Conservation (phyloP, 257 asterid genomes). For the Solanum chiquidenum region DNA sequence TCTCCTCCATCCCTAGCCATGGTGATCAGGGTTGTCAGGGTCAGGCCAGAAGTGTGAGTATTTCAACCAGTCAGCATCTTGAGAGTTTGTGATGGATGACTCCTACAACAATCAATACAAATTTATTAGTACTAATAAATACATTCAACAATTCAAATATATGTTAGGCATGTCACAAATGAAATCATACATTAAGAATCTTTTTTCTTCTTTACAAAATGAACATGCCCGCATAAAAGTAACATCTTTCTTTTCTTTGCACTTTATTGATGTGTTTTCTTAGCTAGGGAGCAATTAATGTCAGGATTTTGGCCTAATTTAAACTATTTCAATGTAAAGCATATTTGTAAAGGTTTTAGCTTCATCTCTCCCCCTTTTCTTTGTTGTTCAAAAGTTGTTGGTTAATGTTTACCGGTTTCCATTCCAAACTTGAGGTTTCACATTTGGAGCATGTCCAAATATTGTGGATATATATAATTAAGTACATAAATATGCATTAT, state of each 20-base stretch:
- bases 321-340: not conserved
- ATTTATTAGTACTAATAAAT: not conserved
- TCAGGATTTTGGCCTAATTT: not conserved
- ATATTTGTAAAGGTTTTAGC: not conserved
- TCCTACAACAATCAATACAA: constrained; percentile 39
- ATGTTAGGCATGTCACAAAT: not conserved
- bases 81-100: constrained; percentile 53
- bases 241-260: not conserved
- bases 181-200: not conserved
- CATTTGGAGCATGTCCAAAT: not conserved
- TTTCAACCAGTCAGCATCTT: constrained; percentile 95
- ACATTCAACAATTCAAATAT: not conserved
- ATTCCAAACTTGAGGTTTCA: not conserved
- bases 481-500: not conserved
- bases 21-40: constrained; percentile 92
- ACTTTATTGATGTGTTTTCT: not conserved
- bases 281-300: not conserved
- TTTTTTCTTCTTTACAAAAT: not conserved
- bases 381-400: not conserved
- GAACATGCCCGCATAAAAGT: not conserved
- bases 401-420: not conserved
- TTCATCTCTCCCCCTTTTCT: not conserved
- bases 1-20: constrained; percentile 32
- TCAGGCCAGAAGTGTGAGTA: constrained; percentile 92
- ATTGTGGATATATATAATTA: not conserved